These are phyloP conservation scores for Encephalitozoon intestinalis DNA, from an alignment of 371 early-diverging fungal genomes.

Conservation along the genomic window DNA sequence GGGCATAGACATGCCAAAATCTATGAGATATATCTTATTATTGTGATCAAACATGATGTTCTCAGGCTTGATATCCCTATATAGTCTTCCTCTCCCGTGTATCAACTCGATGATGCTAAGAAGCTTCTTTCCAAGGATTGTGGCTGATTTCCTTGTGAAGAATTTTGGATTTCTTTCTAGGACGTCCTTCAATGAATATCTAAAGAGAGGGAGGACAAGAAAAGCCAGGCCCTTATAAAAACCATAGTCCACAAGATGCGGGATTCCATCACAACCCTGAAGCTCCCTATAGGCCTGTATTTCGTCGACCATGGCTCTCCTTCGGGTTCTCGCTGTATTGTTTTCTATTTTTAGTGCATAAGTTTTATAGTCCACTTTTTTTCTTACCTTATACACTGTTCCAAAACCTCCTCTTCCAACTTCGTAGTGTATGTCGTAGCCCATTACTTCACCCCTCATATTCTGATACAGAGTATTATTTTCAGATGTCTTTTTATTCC, in stretches of 20 bases:
- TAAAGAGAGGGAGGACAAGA: slow-evolving; percentile 52
- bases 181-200: slow-evolving; percentile 43
- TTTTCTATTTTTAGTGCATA: slow-evolving; percentile 88
- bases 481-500: neutral
- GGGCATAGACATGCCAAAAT: slow-evolving; percentile 60
- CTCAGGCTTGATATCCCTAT: slow-evolving; percentile 71
- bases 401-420: slow-evolving; percentile 98
- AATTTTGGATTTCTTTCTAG: slow-evolving; percentile 27
- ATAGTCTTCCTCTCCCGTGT: slow-evolving; percentile 67
- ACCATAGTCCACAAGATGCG: slow-evolving; percentile 44
- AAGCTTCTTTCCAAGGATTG: slow-evolving; percentile 60
- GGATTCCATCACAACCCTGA: slow-evolving; percentile 31
- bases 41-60: slow-evolving; percentile 67
- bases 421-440: slow-evolving; percentile 86
- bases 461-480: neutral
- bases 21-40: slow-evolving; percentile 62
- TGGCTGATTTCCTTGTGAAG: slow-evolving; percentile 45
- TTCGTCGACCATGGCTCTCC: slow-evolving; percentile 68
- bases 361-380: slow-evolving; percentile 62
- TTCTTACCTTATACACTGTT: slow-evolving; percentile 71
- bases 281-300: slow-evolving; percentile 39
- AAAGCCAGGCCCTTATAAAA: slow-evolving; percentile 15
- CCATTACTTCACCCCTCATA: slow-evolving; percentile 65
- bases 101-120: slow-evolving; percentile 63
- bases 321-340: slow-evolving; percentile 75